Evolutionary conservation across 805 yeast species (phyloP).

Genomic region (Cyberlindnera maclurae): DNA sequence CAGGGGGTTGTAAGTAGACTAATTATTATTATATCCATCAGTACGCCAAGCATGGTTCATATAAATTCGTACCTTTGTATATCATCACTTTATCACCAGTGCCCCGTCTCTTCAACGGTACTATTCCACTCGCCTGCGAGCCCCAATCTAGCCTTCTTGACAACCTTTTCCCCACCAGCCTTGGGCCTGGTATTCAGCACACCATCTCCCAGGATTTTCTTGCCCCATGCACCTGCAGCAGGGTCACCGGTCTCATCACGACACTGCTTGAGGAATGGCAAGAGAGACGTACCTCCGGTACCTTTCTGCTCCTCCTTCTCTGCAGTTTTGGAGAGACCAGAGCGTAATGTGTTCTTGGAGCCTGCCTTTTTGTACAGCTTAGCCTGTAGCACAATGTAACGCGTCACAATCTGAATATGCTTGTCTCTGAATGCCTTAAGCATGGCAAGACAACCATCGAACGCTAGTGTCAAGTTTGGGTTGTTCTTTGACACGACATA

Average conservation of each 20-base stretch:
- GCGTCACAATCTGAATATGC: slow-evolving; percentile 87
- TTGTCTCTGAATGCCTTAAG: slow-evolving; percentile 83
- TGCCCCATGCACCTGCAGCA: slow-evolving; percentile 92
- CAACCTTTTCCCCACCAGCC: slow-evolving; percentile 5
- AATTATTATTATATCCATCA: too few species aligned
- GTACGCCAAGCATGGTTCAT: background rate
- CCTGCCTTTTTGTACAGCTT: slow-evolving; percentile 46
- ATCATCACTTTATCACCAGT: slow-evolving; percentile 22
- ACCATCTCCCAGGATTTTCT: slow-evolving; percentile 55
- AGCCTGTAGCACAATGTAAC: slow-evolving; percentile 80
- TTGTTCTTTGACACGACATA: slow-evolving; percentile 45
- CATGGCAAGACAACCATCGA: slow-evolving; percentile 88
- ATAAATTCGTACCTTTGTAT: too few species aligned
- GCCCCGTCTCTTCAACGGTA: slow-evolving; percentile 26
- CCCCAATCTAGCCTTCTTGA: slow-evolving; percentile 25
- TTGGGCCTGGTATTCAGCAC: slow-evolving; percentile 23
- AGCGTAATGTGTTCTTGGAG: slow-evolving; percentile 50
- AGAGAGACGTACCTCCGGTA: slow-evolving; percentile 89
- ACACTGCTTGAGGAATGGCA: slow-evolving; percentile 91
- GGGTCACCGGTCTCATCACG: slow-evolving; percentile 93
- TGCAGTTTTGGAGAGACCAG: slow-evolving; percentile 48
- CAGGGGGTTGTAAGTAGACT: slow-evolving; percentile 15
- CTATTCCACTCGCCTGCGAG: slow-evolving; percentile 27
- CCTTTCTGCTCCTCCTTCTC: slow-evolving; percentile 59
- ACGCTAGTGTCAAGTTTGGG: slow-evolving; percentile 59